Percentiles rank a stretch among this genome's conserved stretches.
These are phyloP conservation scores for Stentor roeselii DNA, from an alignment of 73 alveolate species.

Conservation along the genomic window DNA sequence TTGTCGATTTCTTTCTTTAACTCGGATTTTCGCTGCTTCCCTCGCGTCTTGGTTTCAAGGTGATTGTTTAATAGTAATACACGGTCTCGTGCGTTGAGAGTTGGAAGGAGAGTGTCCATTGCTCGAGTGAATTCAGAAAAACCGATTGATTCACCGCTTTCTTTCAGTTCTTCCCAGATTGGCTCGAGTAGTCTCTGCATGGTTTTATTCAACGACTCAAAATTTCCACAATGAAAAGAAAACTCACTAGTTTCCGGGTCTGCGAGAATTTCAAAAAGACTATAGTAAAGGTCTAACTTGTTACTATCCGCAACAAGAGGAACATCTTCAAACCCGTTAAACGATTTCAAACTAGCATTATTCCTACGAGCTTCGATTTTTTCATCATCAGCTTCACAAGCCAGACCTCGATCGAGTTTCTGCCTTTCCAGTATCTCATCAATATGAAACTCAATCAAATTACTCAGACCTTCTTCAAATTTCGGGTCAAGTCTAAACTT, in stretches of 20 bases:
- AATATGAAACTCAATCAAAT: neutral
- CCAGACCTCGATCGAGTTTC: too few relatives aligned
- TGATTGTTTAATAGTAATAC: too few relatives aligned
- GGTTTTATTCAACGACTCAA: neutral
- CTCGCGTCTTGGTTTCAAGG: neutral
- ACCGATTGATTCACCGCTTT: neutral
- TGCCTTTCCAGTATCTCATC: neutral
- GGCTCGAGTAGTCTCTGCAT: neutral
- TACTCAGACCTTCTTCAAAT: neutral
- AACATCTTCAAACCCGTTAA: too few relatives aligned
- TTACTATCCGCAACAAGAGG: neutral
- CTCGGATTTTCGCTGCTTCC: neutral
- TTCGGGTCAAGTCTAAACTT: neutral
- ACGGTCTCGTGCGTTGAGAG: neutral
- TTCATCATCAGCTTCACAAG: too few relatives aligned
- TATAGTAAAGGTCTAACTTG: neutral
- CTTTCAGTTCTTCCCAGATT: slow-evolving; percentile 9
- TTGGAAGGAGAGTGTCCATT: slow-evolving; percentile 6
- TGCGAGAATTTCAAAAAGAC: neutral
- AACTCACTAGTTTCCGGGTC: neutral
- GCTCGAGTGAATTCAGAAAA: neutral
- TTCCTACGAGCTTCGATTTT: neutral
- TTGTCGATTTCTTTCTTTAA: neutral
- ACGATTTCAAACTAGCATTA: neutral
- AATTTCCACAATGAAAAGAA: neutral